Percentiles rank a stretch among this genome's conserved stretches.
phyloP scores from a whole-genome alignment of 495 filamentous ascomycete genomes.

The Achaetomiella virescens region DNA sequence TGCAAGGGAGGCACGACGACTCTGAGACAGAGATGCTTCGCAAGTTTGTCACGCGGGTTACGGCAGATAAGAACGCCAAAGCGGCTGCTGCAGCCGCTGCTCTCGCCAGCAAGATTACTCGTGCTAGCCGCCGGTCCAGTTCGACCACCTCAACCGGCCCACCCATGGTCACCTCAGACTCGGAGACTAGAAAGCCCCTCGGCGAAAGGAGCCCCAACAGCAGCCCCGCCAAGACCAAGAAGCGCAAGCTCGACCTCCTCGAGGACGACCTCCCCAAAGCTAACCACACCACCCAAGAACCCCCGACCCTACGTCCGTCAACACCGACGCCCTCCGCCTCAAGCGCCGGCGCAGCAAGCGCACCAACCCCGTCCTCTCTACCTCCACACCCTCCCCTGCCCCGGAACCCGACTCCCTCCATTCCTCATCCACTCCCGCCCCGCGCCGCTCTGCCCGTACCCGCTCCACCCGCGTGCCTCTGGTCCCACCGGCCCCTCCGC shows the following conservation, averaged over 20 bases:
- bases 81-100: constrained; percentile 27
- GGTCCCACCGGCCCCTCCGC: constrained; percentile 26
- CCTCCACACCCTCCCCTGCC: background rate
- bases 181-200: constrained; percentile 32
- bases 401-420: background rate
- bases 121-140: constrained; percentile 21
- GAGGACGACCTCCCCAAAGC: constrained; percentile 12
- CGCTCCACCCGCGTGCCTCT: constrained; percentile 24
- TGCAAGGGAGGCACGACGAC: constrained; percentile 26
- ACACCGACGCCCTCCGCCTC: constrained; percentile 13
- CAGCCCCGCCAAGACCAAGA: constrained; percentile 33
- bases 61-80: constrained; percentile 39
- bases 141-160: constrained; percentile 27
- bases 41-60: constrained; percentile 40
- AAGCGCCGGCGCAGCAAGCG: constrained; percentile 32
- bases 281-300: background rate
- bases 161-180: constrained; percentile 22
- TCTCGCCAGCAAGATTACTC: constrained; percentile 15
- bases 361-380: constrained; percentile 12
- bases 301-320: constrained; percentile 2
- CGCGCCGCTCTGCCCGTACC: constrained; percentile 26
- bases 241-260: constrained; percentile 28
- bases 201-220: constrained; percentile 37
- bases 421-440: constrained; percentile 7
- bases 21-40: constrained; percentile 42